Conservation (phyloP, 2,329 filamentous ascomycete species). For the Elsinoe batatas region DNA sequence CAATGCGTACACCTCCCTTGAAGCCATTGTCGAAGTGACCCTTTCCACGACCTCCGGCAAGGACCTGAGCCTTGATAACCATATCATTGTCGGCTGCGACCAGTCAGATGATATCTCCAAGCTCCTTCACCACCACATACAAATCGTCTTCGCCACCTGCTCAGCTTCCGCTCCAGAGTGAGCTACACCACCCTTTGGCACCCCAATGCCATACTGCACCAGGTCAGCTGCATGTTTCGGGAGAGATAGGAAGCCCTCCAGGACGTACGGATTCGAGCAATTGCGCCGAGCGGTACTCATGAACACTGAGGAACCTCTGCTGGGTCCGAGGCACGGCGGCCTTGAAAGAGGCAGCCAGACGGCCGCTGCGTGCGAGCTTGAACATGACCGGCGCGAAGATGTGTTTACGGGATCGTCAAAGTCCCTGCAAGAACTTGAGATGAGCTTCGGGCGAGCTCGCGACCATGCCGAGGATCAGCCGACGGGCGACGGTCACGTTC, state of each 20-base stretch:
- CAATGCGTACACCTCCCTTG: constrained; percentile 96
- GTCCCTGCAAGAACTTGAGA: constrained; percentile 12
- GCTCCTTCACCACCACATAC: constrained; percentile 35
- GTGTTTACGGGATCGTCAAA: constrained; percentile 11
- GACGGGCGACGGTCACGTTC: not conserved
- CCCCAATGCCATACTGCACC: constrained; percentile 78
- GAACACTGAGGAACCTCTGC: constrained; percentile 82
- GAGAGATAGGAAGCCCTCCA: constrained; percentile 9
- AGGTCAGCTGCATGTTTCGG: constrained; percentile 23
- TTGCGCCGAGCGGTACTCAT: constrained; percentile 95
- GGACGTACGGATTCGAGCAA: constrained; percentile 59
- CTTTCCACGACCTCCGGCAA: constrained; percentile 96
- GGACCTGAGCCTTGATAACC: constrained; percentile 99
- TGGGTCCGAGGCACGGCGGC: constrained; percentile 57
- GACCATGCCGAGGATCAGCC: constrained; percentile 6
- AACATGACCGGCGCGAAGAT: constrained; percentile 51
- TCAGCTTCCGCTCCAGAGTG: constrained; percentile 79
- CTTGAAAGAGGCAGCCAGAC: constrained; percentile 69
- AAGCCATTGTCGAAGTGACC: constrained; percentile 96
- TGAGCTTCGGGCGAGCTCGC: constrained; percentile 11
- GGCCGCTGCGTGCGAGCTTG: constrained; percentile 73
- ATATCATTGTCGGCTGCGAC: constrained; percentile 68
- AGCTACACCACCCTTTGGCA: constrained; percentile 83
- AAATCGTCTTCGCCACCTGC: constrained; percentile 79
- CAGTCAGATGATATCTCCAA: constrained; percentile 22